A percentile compares a stretch with the other conserved stretches of the same genome.
phyloP scores from a whole-genome alignment of 345 rosid species.

The Populus deltoides region DNA sequence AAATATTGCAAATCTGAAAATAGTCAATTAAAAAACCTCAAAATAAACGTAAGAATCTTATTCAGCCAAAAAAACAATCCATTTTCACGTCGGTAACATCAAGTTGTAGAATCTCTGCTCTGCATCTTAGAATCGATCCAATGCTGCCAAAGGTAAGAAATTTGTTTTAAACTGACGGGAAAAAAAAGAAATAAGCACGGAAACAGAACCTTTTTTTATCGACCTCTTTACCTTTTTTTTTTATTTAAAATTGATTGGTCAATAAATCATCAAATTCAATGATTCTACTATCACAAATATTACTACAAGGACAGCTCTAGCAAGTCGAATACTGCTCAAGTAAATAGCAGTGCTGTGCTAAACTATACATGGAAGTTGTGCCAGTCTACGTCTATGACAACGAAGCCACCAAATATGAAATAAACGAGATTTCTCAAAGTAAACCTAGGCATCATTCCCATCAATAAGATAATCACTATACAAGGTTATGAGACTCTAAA shows the following conservation, averaged over 20 bases:
- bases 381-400: not conserved
- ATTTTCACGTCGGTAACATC: slow-evolving; percentile 92
- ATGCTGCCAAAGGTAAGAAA: slow-evolving; percentile 41
- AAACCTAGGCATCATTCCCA: not conserved
- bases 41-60: not conserved
- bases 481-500: not conserved
- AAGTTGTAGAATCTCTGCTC: slow-evolving; percentile 86
- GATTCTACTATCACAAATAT: too few species aligned
- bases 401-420: not conserved
- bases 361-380: not conserved
- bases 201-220: too few species aligned
- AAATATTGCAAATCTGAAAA: not conserved
- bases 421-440: not conserved
- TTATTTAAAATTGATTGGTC: too few species aligned
- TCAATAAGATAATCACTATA: not conserved
- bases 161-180: not conserved
- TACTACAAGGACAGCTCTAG: not conserved
- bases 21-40: not conserved
- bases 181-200: not conserved
- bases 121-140: slow-evolving; percentile 79
- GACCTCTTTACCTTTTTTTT: too few species aligned
- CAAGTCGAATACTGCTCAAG: not conserved
- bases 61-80: slow-evolving; percentile 50
- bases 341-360: not conserved
- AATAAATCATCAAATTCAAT: too few species aligned